Evolutionary conservation across 257 asterid species (phyloP), one percentile per base, ranked within the genome.

Genomic region (Solanum megistacrolobum): DNA sequence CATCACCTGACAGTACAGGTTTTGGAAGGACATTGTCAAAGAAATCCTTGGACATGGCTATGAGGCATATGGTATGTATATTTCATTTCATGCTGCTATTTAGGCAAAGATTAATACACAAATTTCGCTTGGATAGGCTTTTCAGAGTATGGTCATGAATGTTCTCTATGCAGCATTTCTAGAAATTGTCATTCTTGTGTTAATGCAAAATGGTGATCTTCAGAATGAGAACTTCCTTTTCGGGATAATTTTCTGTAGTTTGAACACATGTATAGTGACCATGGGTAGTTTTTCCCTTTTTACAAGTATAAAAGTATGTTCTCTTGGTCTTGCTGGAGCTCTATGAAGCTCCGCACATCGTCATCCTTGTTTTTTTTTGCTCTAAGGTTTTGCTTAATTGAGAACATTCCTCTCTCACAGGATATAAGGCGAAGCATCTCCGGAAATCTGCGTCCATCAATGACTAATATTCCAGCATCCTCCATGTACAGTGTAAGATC

Each of bases 11-110:
- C 48, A 89, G 85, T 68, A 20, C 82, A 14, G 91, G 91, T 21
- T 89, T 89, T 87, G 91, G 91, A 83, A 86, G 91, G 74, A 74
- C 87, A 12, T 46, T 89, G 62, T 89, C 91, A 3, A 89, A 89
- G 87, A 89, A 89, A 71, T 89, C 90, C 73, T 78, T 89, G 84
- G 90, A 89, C 72, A 89, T 89, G 90, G 91, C 91, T 58, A 89
- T 89, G 79, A 86, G 91, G 87, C 91, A 89, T 21, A 89, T 89
- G 91, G 91, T 89, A 89, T 87, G 87, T 83, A 29, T 58, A 52
- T 86, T 86, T 74, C 82, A 32, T 52, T 62, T 62, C 20, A 39
- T 66, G 38, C 48, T 36, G 23, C 65, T 39, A 12, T 34, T 46
- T 88, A 7, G 25, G n/a, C 58, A 66, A 62, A 62, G 52, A 7